Evolutionary conservation across 257 asterid genomes (phyloP), one percentile per base, ranked within the genome.

Genomic region (Nemophila menziesii): DNA sequence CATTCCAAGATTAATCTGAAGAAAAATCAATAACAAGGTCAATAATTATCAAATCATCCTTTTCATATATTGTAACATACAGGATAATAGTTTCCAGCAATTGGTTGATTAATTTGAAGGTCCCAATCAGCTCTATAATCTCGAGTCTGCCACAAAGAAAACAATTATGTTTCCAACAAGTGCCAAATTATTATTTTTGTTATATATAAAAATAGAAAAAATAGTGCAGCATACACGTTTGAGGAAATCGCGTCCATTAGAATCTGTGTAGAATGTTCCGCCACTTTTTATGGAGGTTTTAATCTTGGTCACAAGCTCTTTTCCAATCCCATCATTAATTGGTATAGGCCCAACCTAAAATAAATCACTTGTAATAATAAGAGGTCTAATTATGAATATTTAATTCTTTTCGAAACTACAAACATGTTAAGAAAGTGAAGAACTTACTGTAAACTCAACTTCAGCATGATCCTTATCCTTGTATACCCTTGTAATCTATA

Each of bases 281-380:
- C 73, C 77, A 83, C 62, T 90, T 48, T 63, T 68, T 54, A 80
- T 68, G 33, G 61, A 57, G 34, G 93, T 67, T 61, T 64, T 78
- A 54, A 90, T 68, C 65, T 73, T 69, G 40, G 94, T 55, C 49
- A 81, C 80, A 48, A 85, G 48, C 80, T 90, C 99, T 67, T 85
- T 90, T 46, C 96, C 96, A 19, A 67, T 49, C 49, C 78, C 79
- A 64, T 81, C 85, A 40, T 81, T 83, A 62, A 73, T 68, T 14
- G 96, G 94, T 74, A 90, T 74, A 26, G 96, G 99, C 44, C 99
- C 99, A 52, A 89, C 82, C 98, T 89, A 77, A 26, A 56, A 49
- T 55, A n/a, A 2, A 15, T 24, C 14, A 14, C 33, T 44, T 37
- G 15, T 5, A 8, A 20, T 20, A 27, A 3, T 40, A 48, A 44